Conservation (phyloP, 2,329 filamentous ascomycete species). For the Phialophora macrospora region DNA sequence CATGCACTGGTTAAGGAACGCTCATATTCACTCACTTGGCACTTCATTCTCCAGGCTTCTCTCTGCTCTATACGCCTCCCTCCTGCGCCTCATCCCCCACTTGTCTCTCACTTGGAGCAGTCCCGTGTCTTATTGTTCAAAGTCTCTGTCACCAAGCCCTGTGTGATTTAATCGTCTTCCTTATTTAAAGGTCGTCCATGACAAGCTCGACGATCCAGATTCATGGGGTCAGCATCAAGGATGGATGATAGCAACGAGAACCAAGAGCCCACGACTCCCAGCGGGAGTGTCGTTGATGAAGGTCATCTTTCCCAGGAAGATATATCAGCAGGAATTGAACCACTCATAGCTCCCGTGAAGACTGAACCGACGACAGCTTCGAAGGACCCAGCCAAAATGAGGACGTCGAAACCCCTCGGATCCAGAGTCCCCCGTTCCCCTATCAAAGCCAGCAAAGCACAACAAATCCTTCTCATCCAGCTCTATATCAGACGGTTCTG, state of each 20-base stretch:
- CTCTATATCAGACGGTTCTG: neutral
- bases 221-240: neutral
- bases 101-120: neutral
- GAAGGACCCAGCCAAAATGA: neutral
- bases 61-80: neutral
- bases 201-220: neutral
- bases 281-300: neutral
- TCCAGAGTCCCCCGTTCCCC: neutral
- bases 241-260: neutral
- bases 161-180: neutral
- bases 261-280: neutral
- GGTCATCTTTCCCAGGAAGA: neutral
- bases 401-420: neutral
- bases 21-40: neutral
- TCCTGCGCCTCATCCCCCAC: neutral
- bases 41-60: neutral
- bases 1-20: neutral
- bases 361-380: neutral
- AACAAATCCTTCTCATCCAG: neutral
- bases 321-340: neutral
- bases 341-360: neutral
- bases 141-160: neutral
- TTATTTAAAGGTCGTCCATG: neutral
- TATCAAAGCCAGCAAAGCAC: neutral
- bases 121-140: neutral